These are phyloP conservation scores for Cornus kousa DNA, from an alignment of 148 eudicot species.

Conservation along the genomic window DNA sequence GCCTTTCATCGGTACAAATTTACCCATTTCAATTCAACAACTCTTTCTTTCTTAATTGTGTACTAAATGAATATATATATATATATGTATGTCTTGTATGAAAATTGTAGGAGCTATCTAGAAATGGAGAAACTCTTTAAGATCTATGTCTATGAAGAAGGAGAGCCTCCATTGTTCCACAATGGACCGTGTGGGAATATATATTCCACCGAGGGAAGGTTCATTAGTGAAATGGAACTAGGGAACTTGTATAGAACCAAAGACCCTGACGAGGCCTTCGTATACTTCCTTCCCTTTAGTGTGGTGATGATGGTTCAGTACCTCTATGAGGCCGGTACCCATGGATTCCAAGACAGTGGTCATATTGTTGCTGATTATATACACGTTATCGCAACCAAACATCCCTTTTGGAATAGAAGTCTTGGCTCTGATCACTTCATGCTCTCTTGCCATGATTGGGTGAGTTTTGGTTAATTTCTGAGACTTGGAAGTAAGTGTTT, in stretches of 20 bases:
- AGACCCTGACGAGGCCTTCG: slow-evolving; percentile 31
- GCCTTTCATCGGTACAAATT: slow-evolving; percentile 38
- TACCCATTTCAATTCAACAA: slow-evolving; percentile 4
- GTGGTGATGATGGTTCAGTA: slow-evolving; percentile 41
- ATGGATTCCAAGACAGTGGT: slow-evolving; percentile 32
- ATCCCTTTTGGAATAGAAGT: slow-evolving; percentile 41
- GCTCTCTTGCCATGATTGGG: slow-evolving; percentile 84
- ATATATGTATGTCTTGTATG: neutral
- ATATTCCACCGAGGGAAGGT: slow-evolving; percentile 53
- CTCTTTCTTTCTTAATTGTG: neutral
- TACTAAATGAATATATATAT: neutral
- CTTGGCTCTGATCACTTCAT: slow-evolving; percentile 51
- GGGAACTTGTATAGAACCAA: slow-evolving; percentile 25
- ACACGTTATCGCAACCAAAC: slow-evolving; percentile 10
- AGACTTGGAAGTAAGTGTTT: neutral
- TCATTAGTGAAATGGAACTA: slow-evolving; percentile 56
- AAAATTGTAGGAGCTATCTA: slow-evolving; percentile 46
- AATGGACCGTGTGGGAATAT: slow-evolving; percentile 43
- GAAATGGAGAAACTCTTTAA: slow-evolving; percentile 66
- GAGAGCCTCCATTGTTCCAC: slow-evolving; percentile 59
- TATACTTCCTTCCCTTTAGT: slow-evolving; percentile 44
- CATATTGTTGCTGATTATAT: slow-evolving; percentile 40
- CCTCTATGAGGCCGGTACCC: slow-evolving; percentile 29
- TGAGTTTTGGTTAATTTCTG: slow-evolving; percentile 12
- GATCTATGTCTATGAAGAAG: slow-evolving; percentile 61